Percentiles rank a stretch among this genome's conserved stretches.
phyloP scores from a whole-genome alignment of 2,329 filamentous ascomycete genomes.

The Whalleya microplaca region DNA sequence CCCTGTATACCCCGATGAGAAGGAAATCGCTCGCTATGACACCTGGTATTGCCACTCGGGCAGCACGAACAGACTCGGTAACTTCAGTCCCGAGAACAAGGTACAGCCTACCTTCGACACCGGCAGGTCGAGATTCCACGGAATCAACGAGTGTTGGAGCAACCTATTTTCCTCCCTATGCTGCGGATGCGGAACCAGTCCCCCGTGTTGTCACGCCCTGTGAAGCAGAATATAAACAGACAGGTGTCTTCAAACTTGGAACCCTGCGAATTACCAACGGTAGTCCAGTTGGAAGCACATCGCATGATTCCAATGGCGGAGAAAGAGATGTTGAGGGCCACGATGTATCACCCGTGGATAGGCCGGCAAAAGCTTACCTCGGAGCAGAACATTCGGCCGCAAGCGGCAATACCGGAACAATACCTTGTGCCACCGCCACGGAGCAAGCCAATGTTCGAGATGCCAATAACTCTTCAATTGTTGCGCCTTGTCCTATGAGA shows the following conservation, averaged over 20 bases:
- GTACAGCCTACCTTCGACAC: conserved; percentile 29
- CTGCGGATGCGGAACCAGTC: conserved; percentile 29
- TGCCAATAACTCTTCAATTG: background rate
- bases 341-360: background rate
- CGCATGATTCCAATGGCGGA: conserved; percentile 14
- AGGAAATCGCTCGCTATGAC: conserved; percentile 35
- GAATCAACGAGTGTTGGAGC: conserved; percentile 21
- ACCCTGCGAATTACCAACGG: conserved; percentile 67
- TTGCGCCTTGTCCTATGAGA: background rate
- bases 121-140: conserved; percentile 26
- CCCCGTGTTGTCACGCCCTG: conserved; percentile 52
- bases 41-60: conserved; percentile 38
- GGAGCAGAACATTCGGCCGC: background rate
- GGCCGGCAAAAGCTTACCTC: conserved; percentile 19
- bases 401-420: background rate
- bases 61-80: conserved; percentile 11
- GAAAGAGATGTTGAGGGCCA: background rate
- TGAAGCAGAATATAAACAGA: conserved; percentile 61
- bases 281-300: conserved; percentile 53
- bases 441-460: conserved; percentile 4
- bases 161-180: conserved; percentile 29
- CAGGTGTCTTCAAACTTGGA: conserved; percentile 65
- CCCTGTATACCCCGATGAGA: conserved; percentile 38
- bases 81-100: conserved; percentile 20
- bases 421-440: background rate